Evolutionary conservation across 2,329 filamentous ascomycete species (phyloP).

Genomic region (Coniella vitis): DNA sequence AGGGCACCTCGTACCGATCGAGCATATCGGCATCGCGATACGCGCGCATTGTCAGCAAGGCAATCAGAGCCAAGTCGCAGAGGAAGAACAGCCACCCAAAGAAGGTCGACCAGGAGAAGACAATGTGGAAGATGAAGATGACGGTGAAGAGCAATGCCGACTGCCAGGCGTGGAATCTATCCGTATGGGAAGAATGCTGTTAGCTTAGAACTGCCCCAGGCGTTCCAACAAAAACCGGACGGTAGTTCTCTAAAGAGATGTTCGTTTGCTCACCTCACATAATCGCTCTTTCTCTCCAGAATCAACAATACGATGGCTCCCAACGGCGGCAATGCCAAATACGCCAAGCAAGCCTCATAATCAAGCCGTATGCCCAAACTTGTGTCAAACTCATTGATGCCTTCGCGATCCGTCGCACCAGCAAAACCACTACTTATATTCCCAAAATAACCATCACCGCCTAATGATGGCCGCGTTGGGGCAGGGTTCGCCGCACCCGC

Average conservation of each 20-base stretch:
- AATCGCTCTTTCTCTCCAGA: slow-evolving; percentile 91
- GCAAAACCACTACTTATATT: slow-evolving; percentile 28
- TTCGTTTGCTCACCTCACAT: slow-evolving; percentile 81
- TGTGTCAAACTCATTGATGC: slow-evolving; percentile 82
- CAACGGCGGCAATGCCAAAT: slow-evolving; percentile 75
- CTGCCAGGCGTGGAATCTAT: slow-evolving; percentile 94
- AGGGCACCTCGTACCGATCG: slow-evolving; percentile 75
- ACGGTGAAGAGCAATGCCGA: slow-evolving; percentile 74
- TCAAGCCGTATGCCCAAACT: slow-evolving; percentile 80
- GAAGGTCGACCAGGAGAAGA: slow-evolving; percentile 79
- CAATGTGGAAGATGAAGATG: slow-evolving; percentile 68
- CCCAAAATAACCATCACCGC: slow-evolving; percentile 31
- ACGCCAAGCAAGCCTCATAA: slow-evolving; percentile 86
- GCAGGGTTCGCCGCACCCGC: not conserved
- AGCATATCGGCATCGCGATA: slow-evolving; percentile 73
- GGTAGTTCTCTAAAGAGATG: too few species aligned
- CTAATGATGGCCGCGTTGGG: slow-evolving; percentile 15
- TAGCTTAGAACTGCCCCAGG: too few species aligned
- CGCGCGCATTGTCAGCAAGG: slow-evolving; percentile 67
- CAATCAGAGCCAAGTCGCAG: slow-evolving; percentile 69
- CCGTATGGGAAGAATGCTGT: slow-evolving; percentile 7
- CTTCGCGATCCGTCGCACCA: slow-evolving; percentile 35
- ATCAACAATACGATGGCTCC: slow-evolving; percentile 80
- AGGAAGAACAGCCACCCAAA: slow-evolving; percentile 79
- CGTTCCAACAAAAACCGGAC: too few species aligned